Evolutionary conservation across 2,329 filamentous ascomycete species (phyloP).

Genomic region (Leptographium radiaticola): DNA sequence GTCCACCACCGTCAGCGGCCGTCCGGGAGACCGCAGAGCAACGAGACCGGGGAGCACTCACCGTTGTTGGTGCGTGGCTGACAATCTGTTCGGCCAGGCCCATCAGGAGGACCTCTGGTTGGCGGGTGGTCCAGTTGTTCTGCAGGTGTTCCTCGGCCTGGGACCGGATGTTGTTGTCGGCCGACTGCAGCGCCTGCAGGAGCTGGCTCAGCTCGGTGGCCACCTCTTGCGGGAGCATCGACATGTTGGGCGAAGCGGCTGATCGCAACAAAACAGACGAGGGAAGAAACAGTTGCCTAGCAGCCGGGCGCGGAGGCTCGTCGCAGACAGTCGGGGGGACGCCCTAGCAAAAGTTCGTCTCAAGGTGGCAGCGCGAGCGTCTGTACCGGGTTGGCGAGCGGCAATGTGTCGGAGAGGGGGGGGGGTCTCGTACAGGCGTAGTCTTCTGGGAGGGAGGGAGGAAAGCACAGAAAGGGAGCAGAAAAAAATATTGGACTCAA

Average conservation of each 20-base stretch:
- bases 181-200: slow-evolving; percentile 73
- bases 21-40: not conserved
- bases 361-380: not conserved
- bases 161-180: slow-evolving; percentile 75
- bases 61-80: slow-evolving; percentile 57
- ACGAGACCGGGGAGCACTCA: slow-evolving; percentile 27
- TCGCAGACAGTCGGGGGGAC: not conserved
- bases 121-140: slow-evolving; percentile 72
- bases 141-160: slow-evolving; percentile 84
- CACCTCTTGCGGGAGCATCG: slow-evolving; percentile 71
- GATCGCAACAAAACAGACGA: not conserved
- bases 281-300: not conserved
- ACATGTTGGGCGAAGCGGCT: slow-evolving; percentile 41
- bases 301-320: slow-evolving; percentile 2
- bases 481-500: slow-evolving; percentile 5
- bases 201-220: slow-evolving; percentile 77
- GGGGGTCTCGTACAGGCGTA: not conserved
- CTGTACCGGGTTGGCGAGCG: not conserved
- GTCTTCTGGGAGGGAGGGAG: not conserved
- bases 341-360: not conserved
- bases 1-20: not conserved
- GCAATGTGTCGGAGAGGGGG: not conserved
- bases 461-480: slow-evolving; percentile 5
- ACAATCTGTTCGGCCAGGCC: slow-evolving; percentile 87
- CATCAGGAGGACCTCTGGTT: slow-evolving; percentile 84